These are phyloP conservation scores for Heterobasidion annosum DNA, from an alignment of 1,284 basidiomycete species.

Conservation along the genomic window DNA sequence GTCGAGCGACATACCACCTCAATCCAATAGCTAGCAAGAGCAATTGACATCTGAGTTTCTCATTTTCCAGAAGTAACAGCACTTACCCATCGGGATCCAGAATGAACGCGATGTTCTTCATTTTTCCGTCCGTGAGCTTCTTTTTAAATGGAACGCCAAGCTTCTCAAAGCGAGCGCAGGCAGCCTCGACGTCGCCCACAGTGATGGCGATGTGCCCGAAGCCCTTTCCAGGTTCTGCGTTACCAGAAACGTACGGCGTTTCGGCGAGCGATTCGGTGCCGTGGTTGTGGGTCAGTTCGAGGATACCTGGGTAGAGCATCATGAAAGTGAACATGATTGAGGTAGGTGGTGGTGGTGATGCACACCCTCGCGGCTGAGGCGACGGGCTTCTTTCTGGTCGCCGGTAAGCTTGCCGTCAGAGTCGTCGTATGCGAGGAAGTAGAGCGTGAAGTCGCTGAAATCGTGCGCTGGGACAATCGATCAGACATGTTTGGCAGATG, in stretches of 20 bases:
- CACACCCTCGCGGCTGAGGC: slow-evolving; percentile 59
- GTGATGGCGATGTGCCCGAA: slow-evolving; percentile 88
- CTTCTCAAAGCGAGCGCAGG: slow-evolving; percentile 79
- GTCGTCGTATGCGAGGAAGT: slow-evolving; percentile 75
- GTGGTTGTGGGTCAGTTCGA: slow-evolving; percentile 87
- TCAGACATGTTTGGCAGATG: slow-evolving; percentile 1
- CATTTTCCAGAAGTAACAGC: slow-evolving; percentile 9
- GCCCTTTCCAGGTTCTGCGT: slow-evolving; percentile 64
- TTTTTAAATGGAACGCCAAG: slow-evolving; percentile 88
- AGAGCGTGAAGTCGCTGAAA: slow-evolving; percentile 62
- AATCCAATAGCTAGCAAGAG: slow-evolving; percentile 32
- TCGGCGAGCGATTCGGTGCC: slow-evolving; percentile 58
- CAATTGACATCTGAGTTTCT: too few species aligned
- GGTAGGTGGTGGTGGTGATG: neutral
- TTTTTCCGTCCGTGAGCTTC: slow-evolving; percentile 76
- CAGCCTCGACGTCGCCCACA: slow-evolving; percentile 77
- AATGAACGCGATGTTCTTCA: slow-evolving; percentile 84
- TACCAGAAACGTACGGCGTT: slow-evolving; percentile 77
- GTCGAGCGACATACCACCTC: slow-evolving; percentile 10
- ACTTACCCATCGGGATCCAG: slow-evolving; percentile 79
- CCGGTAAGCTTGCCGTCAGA: slow-evolving; percentile 34
- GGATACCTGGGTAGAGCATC: slow-evolving; percentile 40
- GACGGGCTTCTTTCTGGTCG: slow-evolving; percentile 37
- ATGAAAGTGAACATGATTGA: slow-evolving; percentile 7
- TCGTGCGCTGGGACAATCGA: slow-evolving; percentile 30